Base-by-base conservation (phyloP, 352 stramenopile species). In the Phytophthora sp. region DNA sequence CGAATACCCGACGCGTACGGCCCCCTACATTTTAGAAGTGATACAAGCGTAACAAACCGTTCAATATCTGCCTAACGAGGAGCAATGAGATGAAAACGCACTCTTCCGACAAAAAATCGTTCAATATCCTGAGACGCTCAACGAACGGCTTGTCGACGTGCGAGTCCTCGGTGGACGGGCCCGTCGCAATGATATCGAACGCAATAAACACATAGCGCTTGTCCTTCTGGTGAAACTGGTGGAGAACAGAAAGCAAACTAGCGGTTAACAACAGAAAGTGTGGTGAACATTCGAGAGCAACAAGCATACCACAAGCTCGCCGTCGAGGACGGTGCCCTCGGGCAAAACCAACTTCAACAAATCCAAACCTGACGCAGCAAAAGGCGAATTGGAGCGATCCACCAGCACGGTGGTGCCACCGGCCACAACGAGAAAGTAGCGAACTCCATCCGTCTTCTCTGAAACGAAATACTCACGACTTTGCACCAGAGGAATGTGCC, bases 381-480 rank as follows among this genome's bases (percentile, higher is more conserved):
- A 96, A 18, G 86, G 74, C 18, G 81, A 73, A 65, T 94, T 94
- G 35, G 84, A 92, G 23, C 88, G 77, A 64, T 96, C 88, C 24
- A 96, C 76, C 2, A 96, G 65, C 45, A 89, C 84, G 0, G 84
- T 78, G 1, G 71, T 86, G 35, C 77, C 83, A 36, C 75, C 83
- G 0, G 89, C 82, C 39, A 94, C 84, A 44, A 97, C 86, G 13
- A 97, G 77, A 46, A 97, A 96, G 47, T 97, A 97, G 27, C 91
- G 86, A 56, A 97, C 89, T 23, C 90, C 91, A 61, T 97, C 91
- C 6, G 91, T 97, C 76, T 97, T 97, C 70, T 97, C 91, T 9
- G 89, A 94, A 9, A 96, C 82, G 63, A 85, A 95, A 63, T 97
- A 97, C 59, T 94, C 88, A 38, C 80, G 74, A 36, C 83, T 79